A percentile compares a stretch with the other conserved stretches of the same genome.
phyloP scores from a whole-genome alignment of 2,329 filamentous ascomycete species.

The Xylaria sp. region DNA sequence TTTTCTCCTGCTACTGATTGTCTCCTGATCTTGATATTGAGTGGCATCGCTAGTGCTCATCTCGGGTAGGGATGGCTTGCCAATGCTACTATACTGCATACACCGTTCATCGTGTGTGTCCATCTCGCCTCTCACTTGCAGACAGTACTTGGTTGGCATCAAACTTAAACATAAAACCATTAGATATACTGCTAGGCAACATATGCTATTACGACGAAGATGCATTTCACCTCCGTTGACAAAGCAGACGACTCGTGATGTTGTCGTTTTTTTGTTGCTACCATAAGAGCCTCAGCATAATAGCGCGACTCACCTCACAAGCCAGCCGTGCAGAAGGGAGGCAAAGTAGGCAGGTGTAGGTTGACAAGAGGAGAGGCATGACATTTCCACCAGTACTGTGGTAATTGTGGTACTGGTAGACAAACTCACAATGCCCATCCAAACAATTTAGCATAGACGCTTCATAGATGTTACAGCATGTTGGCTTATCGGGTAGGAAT shows the following conservation, averaged over 20 bases:
- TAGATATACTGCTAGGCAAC: not conserved
- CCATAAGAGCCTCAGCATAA: not conserved
- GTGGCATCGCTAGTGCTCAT: constrained; percentile 19
- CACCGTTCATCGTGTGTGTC: not conserved
- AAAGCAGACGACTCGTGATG: not conserved
- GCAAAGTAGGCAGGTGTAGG: too few species aligned
- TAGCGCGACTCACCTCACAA: not conserved
- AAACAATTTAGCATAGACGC: not conserved
- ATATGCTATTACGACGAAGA: not conserved
- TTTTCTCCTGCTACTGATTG: constrained; percentile 1
- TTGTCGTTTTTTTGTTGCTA: not conserved
- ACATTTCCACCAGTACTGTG: not conserved
- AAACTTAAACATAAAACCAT: not conserved
- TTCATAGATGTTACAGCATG: not conserved
- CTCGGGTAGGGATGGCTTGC: constrained; percentile 9
- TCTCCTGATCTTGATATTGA: constrained; percentile 26
- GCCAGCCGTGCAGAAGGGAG: not conserved
- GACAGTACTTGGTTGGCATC: not conserved
- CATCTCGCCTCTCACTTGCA: constrained; percentile 1
- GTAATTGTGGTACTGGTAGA: not conserved
- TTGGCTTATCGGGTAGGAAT: constrained; percentile 1
- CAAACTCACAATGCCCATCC: not conserved
- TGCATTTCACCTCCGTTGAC: not conserved
- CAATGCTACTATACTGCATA: not conserved
- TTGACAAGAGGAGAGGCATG: not conserved